These are phyloP conservation scores for Tetrahymena elliotti DNA, from an alignment of 73 alveolate species.

Conservation along the genomic window DNA sequence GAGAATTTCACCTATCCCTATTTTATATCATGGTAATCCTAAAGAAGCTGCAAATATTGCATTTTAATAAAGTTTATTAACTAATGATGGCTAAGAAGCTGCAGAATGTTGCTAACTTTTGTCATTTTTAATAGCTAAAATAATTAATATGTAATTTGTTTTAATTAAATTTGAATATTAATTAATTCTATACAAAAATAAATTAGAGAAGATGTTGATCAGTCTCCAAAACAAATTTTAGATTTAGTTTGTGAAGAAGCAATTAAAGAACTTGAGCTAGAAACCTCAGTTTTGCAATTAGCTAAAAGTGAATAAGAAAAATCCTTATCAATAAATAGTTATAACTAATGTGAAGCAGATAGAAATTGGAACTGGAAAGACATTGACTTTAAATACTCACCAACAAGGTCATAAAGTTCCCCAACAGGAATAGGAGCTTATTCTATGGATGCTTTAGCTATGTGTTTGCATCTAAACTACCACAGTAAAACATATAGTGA, in stretches of 20 bases:
- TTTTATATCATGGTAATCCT: not conserved
- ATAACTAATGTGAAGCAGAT: not conserved
- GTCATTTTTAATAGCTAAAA: not conserved
- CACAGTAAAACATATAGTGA: not conserved
- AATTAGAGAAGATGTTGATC: not conserved
- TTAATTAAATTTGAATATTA: not conserved
- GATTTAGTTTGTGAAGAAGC: not conserved
- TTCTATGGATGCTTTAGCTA: not conserved
- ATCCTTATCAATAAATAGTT: not conserved
- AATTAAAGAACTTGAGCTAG: not conserved
- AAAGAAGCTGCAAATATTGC: not conserved
- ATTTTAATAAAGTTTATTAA: not conserved
- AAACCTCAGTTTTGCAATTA: not conserved
- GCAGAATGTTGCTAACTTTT: not conserved
- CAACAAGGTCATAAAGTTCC: not conserved
- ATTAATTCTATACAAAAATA: not conserved
- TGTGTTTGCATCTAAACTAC: not conserved
- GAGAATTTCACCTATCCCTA: not conserved
- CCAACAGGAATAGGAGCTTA: not conserved
- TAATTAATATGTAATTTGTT: not conserved
- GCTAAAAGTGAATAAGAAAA: not conserved
- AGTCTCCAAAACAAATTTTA: not conserved
- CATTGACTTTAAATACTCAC: not conserved
- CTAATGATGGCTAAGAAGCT: conserved; percentile 1
- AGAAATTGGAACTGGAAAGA: not conserved